A percentile compares a stretch with the other conserved stretches of the same genome.
phyloP scores from a whole-genome alignment of 305 asterid species.

The Salvia sclarea region DNA sequence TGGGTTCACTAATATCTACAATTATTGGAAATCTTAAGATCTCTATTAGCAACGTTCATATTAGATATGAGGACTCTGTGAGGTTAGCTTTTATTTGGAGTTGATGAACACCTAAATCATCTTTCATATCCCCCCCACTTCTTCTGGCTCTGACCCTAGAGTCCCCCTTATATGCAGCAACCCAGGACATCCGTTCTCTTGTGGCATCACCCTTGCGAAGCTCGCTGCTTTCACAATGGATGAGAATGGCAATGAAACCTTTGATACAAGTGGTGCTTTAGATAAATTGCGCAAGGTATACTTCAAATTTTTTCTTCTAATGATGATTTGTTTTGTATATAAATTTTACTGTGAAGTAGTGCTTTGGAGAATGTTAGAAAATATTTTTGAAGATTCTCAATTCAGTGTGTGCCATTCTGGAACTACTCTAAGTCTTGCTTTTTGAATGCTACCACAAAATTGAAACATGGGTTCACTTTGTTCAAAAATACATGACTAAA shows the following conservation, averaged over 20 bases:
- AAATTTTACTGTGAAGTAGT: conserved; percentile 21
- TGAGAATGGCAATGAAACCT: conserved; percentile 98
- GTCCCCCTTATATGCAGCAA: conserved; percentile 83
- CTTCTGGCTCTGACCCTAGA: no score
- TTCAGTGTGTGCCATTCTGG: conserved; percentile 9
- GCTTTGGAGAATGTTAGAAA: conserved; percentile 12
- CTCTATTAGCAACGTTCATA: conserved; percentile 92
- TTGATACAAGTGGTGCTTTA: conserved; percentile 97
- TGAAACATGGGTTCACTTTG: conserved; percentile 25
- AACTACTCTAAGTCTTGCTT: conserved; percentile 9
- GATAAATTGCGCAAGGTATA: conserved; percentile 96
- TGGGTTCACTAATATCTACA: conserved; percentile 89
- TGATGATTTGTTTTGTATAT: conserved; percentile 19
- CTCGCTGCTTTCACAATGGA: conserved; percentile 99
- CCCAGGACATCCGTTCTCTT: conserved; percentile 91
- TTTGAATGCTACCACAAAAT: neutral
- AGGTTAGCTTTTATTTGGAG: conserved; percentile 57
- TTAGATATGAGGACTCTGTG: conserved; percentile 88
- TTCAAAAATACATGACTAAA: neutral
- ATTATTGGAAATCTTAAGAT: conserved; percentile 96
- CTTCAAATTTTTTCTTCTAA: conserved; percentile 29
- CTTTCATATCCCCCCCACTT: no score
- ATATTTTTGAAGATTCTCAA: conserved; percentile 18
- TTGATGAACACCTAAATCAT: conserved; percentile 3
- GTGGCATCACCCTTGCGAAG: conserved; percentile 93